phyloP scores from a whole-genome alignment of 1,284 basidiomycete genomes.

The Rhizoctonia solani region DNA sequence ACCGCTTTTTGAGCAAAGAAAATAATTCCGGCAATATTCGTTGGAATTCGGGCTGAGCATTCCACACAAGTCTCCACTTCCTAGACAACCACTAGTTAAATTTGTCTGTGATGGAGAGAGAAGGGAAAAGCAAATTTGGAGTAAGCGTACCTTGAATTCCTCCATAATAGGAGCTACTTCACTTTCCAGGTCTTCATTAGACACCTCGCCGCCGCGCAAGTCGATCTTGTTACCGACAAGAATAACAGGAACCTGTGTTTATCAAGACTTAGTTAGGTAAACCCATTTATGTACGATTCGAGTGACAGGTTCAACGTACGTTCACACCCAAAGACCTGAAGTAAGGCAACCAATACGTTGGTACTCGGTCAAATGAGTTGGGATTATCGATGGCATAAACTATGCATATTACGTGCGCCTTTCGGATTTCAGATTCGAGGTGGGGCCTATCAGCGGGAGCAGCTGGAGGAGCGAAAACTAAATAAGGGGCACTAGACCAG shows the following conservation, averaged over 20 bases:
- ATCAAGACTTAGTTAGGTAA: conserved; percentile 26
- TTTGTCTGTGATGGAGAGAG: conserved; percentile 26
- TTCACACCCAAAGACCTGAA: conserved; percentile 95
- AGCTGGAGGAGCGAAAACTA: conserved; percentile 51
- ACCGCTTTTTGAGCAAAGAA: conserved; percentile 99
- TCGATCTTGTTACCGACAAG: conserved; percentile 99
- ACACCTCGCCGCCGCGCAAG: conserved; percentile 87
- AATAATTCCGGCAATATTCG: conserved; percentile 98
- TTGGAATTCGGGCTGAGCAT: conserved; percentile 85
- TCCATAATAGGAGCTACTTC: conserved; percentile 96
- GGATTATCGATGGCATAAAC: conserved; percentile 97
- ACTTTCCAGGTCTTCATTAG: conserved; percentile 92
- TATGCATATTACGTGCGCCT: conserved; percentile 97
- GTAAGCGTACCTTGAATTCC: conserved; percentile 81
- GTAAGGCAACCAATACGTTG: conserved; percentile 98
- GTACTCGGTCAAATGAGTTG: conserved; percentile 94
- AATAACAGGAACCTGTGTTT: conserved; percentile 85
- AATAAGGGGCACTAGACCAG: no score
- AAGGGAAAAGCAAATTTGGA: conserved; percentile 35
- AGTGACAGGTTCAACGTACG: conserved; percentile 52
- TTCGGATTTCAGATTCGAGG: conserved; percentile 91
- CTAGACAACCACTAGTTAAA: conserved; percentile 52
- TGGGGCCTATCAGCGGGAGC: conserved; percentile 80
- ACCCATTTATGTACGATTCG: conserved; percentile 3
- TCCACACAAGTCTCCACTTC: conserved; percentile 99